Evolutionary conservation across 306 rosid species (phyloP).

Genomic region (Cicer judaicum): DNA sequence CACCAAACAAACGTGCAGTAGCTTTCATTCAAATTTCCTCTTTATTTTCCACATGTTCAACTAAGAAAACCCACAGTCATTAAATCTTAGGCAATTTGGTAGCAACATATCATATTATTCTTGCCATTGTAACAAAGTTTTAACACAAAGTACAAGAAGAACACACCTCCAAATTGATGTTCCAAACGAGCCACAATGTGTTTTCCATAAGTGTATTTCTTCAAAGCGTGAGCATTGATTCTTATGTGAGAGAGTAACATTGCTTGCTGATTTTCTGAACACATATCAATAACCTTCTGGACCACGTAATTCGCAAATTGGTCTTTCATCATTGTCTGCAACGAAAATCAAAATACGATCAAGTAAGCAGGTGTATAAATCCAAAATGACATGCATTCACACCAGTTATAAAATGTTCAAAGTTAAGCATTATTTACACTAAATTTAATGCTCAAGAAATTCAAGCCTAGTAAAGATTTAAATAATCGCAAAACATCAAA

Average conservation of each 20-base stretch:
- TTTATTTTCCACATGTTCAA: neutral
- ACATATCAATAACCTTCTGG: slow-evolving; percentile 71
- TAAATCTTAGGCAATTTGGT: neutral
- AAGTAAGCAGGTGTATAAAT: slow-evolving; percentile 35
- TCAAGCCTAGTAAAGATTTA: neutral
- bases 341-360: slow-evolving; percentile 16
- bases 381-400: neutral
- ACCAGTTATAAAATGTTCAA: neutral
- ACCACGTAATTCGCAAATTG: slow-evolving; percentile 74
- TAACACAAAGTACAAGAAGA: slow-evolving; percentile 17
- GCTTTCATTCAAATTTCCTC: slow-evolving; percentile 4
- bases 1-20: neutral
- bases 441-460: neutral
- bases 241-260: slow-evolving; percentile 56
- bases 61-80: neutral
- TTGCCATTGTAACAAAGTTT: neutral
- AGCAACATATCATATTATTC: neutral
- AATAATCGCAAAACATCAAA: neutral
- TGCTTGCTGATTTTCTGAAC: slow-evolving; percentile 61
- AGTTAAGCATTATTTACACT: neutral
- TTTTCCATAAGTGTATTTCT: slow-evolving; percentile 81
- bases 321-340: slow-evolving; percentile 70
- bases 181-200: slow-evolving; percentile 77
- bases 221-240: slow-evolving; percentile 66
- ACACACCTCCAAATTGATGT: slow-evolving; percentile 51